Evolutionary conservation across 805 yeast genomes (phyloP).

Genomic region (Hanseniaspora lachancei): DNA sequence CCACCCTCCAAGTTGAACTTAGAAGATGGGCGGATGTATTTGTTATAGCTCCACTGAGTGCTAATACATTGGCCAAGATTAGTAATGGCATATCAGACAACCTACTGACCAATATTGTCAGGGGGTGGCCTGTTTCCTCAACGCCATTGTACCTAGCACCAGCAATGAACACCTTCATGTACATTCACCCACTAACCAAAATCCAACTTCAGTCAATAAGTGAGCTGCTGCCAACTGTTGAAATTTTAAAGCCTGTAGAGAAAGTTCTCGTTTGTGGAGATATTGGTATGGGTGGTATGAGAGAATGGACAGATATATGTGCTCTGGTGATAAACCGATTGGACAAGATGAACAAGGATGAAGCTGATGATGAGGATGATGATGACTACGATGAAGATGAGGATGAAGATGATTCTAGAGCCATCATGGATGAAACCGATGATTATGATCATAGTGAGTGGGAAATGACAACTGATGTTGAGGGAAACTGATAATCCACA

Average conservation of each 20-base stretch:
- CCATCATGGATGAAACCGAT: conserved; percentile 32
- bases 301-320: conserved; percentile 75
- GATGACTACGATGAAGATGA: conserved; percentile 37
- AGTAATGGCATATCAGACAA: conserved; percentile 70
- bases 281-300: conserved; percentile 86
- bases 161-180: conserved; percentile 78
- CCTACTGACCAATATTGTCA: conserved; percentile 53
- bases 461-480: conserved; percentile 22
- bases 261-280: conserved; percentile 72
- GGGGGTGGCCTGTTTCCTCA: conserved; percentile 66
- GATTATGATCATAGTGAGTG: conserved; percentile 32
- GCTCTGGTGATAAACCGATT: conserved; percentile 38
- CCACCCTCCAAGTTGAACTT: conserved; percentile 63
- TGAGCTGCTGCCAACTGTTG: conserved; percentile 66
- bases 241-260: conserved; percentile 65
- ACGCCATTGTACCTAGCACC: conserved; percentile 62
- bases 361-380: conserved; percentile 27
- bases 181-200: conserved; percentile 66
- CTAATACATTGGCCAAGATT: conserved; percentile 64
- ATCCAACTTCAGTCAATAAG: conserved; percentile 48
- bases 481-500: conserved; percentile 1
- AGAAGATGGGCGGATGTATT: conserved; percentile 78
- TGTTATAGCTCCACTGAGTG: conserved; percentile 63
- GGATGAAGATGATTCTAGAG: conserved; percentile 32
- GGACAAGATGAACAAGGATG: conserved; percentile 21